Percentiles rank a stretch among this genome's conserved stretches.
Evolutionary conservation across 1,284 basidiomycete species (phyloP).

Genomic region (Phellopilus nigrolimitatus): DNA sequence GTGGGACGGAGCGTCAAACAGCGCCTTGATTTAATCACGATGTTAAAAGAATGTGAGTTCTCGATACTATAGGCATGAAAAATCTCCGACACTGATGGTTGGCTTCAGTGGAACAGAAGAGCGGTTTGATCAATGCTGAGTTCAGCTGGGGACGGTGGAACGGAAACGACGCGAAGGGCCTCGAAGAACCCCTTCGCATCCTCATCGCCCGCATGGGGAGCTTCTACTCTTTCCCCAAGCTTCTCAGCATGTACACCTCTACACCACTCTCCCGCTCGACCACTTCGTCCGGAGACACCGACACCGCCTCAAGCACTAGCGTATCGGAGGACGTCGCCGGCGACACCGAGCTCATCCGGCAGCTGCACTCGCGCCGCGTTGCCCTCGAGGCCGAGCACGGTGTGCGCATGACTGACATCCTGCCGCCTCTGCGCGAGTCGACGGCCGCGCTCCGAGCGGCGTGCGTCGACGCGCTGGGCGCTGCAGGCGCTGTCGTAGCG

Average conservation of each 20-base stretch:
- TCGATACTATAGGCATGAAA: slow-evolving; percentile 24
- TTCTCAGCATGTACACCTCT: slow-evolving; percentile 11
- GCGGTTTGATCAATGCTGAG: slow-evolving; percentile 47
- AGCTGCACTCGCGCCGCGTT: slow-evolving; percentile 31
- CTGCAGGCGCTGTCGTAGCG: slow-evolving; percentile 34
- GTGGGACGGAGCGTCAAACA: slow-evolving; percentile 28
- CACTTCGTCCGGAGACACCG: slow-evolving; percentile 9
- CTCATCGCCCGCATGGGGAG: slow-evolving; percentile 35
- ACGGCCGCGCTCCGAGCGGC: slow-evolving; percentile 41
- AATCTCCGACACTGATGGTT: not conserved
- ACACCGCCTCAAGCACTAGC: not conserved
- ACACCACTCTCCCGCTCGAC: slow-evolving; percentile 19
- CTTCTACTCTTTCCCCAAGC: slow-evolving; percentile 27
- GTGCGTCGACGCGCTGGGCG: slow-evolving; percentile 32
- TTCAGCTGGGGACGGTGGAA: slow-evolving; percentile 51
- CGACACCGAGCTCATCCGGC: slow-evolving; percentile 40
- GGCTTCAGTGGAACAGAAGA: slow-evolving; percentile 36
- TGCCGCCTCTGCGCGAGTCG: slow-evolving; percentile 42
- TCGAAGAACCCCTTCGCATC: slow-evolving; percentile 39
- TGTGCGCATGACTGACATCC: slow-evolving; percentile 41
- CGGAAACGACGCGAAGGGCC: slow-evolving; percentile 44
- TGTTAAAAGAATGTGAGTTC: slow-evolving; percentile 24
- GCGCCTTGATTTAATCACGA: slow-evolving; percentile 25
- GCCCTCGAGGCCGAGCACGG: slow-evolving; percentile 34
- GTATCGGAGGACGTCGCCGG: slow-evolving; percentile 17